Percentiles rank a stretch among this genome's conserved stretches.
Conservation (phyloP, 176 grass and related monocot species). For the Hyparrhenia diplandra region DNA sequence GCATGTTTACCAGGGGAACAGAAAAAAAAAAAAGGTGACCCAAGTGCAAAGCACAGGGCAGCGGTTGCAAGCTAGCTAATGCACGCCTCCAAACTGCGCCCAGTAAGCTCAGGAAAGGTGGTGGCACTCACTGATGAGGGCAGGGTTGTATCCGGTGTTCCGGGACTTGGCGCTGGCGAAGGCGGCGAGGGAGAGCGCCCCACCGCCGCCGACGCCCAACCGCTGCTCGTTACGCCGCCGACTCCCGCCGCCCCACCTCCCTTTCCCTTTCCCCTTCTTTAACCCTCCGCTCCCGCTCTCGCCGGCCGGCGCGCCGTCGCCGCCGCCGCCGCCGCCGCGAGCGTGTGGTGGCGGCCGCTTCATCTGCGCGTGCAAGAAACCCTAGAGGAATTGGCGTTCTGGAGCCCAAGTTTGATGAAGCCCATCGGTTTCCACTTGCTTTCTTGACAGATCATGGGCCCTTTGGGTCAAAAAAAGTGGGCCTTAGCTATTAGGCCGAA, state of each 20-base stretch:
- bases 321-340: not conserved
- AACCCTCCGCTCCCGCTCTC: not conserved
- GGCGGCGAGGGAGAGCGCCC: conserved; percentile 76
- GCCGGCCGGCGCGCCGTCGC: not conserved
- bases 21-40: not conserved
- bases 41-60: not conserved
- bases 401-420: not conserved
- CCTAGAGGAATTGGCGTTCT: conserved; percentile 22
- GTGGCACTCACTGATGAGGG: conserved; percentile 58
- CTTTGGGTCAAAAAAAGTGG: not conserved
- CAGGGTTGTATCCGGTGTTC: conserved; percentile 68
- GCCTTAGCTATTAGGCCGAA: not conserved
- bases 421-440: not conserved
- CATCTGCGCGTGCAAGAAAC: conserved; percentile 25
- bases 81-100: not conserved
- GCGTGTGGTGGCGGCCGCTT: conserved; percentile 11
- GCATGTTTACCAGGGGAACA: not conserved
- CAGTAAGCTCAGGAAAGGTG: not conserved
- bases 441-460: not conserved
- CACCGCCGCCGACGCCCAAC: conserved; percentile 62
- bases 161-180: conserved; percentile 79
- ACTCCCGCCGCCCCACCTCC: conserved; percentile 35
- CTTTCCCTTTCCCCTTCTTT: conserved; percentile 30
- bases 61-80: not conserved
- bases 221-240: conserved; percentile 64